Base-by-base conservation (phyloP, 1,139 yeast genomes). In the Lodderomyces elongisporus region DNA sequence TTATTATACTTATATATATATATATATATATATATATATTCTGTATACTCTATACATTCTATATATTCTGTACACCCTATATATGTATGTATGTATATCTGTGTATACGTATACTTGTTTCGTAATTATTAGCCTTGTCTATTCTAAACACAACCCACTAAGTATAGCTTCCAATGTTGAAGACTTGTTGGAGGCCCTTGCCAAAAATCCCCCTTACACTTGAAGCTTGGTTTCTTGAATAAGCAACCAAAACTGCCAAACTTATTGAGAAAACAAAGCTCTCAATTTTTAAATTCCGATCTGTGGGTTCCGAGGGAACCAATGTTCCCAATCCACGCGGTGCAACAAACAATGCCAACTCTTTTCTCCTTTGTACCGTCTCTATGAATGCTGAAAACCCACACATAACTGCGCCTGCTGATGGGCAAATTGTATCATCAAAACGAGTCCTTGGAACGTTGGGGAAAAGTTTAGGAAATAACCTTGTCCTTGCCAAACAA, bases 331-430 rank as follows among this genome's bases (percentile, higher is more conserved):
- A 45, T 5, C 62, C 68, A 31, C 64, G 40, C 3, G 68, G 68
- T 4, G 66, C 63, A 17, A 61, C 67, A 39, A 62, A 62, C 30
- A 62, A 48, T 0, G 67, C 67, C 55, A 62, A 59, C 42, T 62
- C 68, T 42, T 61, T 61, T 30, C 68, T 52, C 27, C 68, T 48
- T 35, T 49, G 60, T 6, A 59, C 50, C 1, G 54, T 46, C 32
- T 62, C 68, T 13, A 62, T 46, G 34, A 60, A 57, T 17, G 62
- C 49, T 30, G 66, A 56, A 36, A 60, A 55, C 10, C 68, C 68
- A 40, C 64, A 59, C 23, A 49, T 43, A 8, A 58, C 26, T 3
- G 63, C 51, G 0, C 68, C 68, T 5, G 50, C 45, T 5, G 57
- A 37, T 7, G 62, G 62, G 4, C 49, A 60, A 16, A 52, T 46